Evolutionary conservation across 257 asterid species (phyloP), one percentile per base, ranked within the genome.

Genomic region (Eucommia ulmoides): DNA sequence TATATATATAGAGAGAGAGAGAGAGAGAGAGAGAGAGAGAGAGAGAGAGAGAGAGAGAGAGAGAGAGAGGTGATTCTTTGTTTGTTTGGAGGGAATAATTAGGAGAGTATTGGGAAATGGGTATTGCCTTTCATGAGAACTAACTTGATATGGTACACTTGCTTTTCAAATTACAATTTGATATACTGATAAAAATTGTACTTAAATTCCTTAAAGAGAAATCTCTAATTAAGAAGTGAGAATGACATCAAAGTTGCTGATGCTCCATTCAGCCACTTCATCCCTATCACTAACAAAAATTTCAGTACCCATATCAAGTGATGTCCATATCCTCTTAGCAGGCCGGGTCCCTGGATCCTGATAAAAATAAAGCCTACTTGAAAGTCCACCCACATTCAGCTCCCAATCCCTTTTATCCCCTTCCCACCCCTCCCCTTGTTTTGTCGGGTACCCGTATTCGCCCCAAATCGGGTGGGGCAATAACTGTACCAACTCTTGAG

Each of bases 291-390:
- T 83, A 22, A 83, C 82, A 54, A 77, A 83, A 49, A 83, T 73
- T 59, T 83, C 92, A 20, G 92, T 80, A 45, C 94, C 94, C 59
- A 80, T 82, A 53, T 83, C 88, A 35, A 83, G 56, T 20, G 94
- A 83, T 10, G 83, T 73, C 94, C 94, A 83, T 38, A 77, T 61
- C 70, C 94, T 83, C 52, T 18, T 72, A 18, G 88, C 93, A 19
- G 85, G 85, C 19, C 54, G 19, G 51, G 71, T 62, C 22, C 69
- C 79, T 29, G 81, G 93, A 74, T 82, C 93, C 84, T 72, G 73
- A 51, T 76, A 80, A 72, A 80, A 80, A 71, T 76, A 80, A 49
- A 80, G 89, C 51, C 80, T 56, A 56, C 76, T 45, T 2, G 89
- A 71, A 50, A 80, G 82, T 17, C 78, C 82, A 44, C 89, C 89